Base-by-base conservation (phyloP, 441 rosid species). In the Populus hybrid region DNA sequence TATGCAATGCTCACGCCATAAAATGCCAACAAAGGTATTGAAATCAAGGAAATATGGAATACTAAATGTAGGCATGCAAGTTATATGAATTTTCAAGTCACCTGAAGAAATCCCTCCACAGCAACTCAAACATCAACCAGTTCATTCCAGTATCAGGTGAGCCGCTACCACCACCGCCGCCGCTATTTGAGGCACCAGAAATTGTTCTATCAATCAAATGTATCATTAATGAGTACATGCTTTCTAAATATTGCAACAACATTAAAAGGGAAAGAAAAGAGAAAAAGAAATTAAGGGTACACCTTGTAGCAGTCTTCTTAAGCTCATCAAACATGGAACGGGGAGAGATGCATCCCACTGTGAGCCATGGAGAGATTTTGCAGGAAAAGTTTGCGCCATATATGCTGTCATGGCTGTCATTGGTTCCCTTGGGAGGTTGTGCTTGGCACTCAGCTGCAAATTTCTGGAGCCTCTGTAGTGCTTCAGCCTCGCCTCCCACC, bases 21-120 rank as follows among this genome's bases (percentile, higher is more conserved):
- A 5, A 28, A 18, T 16, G 9, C 7, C 3, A 21, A 16, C 9
- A 9, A 28, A 68, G 2, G 28, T 24, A 68, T 18, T 36, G n/a
- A 18, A 29, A 7, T 67, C 71, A 6, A 33, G 64, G 14, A 40
- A 74, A 66, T 20, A 68, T 23, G 0, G 24, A 64, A 71, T 53
- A 4, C 38, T 18, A 45, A 26, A 42, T 67, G 53, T 1, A 73
- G 35, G 20, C 20, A 21, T 14, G 40, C 11, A 53, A 53, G 23
- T 72, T 18, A 31, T 6, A 76, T 42, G 38, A 40, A 59, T 65
- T 3, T 24, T 68, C 68, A 69, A 69, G 71, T 72, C 89, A 97
- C 99, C 99, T 92, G 90, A 94, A 97, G 92, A 97, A 97, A 93
- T 97, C 99, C 93, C 99, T 93, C 99, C 99, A 97, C 83, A 92